These are phyloP conservation scores for Hypoxylon sp. DNA, from an alignment of 2,329 filamentous ascomycete genomes.

Conservation along the genomic window DNA sequence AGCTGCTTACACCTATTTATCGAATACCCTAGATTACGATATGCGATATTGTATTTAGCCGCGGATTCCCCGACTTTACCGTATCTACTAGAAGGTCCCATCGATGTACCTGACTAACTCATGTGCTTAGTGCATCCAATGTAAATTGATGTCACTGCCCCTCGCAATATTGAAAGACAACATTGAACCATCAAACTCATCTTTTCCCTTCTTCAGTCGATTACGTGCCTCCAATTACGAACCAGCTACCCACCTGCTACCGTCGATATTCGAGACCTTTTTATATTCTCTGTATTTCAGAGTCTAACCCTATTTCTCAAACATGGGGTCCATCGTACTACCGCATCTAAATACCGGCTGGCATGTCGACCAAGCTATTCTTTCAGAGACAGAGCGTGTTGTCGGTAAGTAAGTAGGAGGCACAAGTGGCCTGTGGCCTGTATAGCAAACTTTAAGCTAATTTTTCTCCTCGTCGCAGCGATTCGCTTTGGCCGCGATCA, in stretches of 20 bases:
- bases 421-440: not conserved
- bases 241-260: not conserved
- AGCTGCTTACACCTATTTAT: not conserved
- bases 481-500: slow-evolving; percentile 94
- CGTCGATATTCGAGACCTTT: not conserved
- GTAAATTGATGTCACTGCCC: slow-evolving; percentile 20
- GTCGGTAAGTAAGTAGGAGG: slow-evolving; percentile 62
- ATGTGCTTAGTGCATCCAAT: not conserved
- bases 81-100: slow-evolving; percentile 10
- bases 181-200: not conserved
- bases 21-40: not conserved
- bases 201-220: not conserved
- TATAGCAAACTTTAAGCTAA: slow-evolving; percentile 3
- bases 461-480: slow-evolving; percentile 59
- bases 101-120: not conserved
- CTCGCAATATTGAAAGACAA: not conserved
- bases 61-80: not conserved
- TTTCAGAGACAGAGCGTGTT: slow-evolving; percentile 88
- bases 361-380: slow-evolving; percentile 98
- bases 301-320: not conserved
- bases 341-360: slow-evolving; percentile 93
- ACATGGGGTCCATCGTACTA: slow-evolving; percentile 87
- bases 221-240: not conserved
- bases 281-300: not conserved
- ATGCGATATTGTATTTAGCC: not conserved